phyloP scores from a whole-genome alignment of 805 yeast genomes.

The Candida michaelii region DNA sequence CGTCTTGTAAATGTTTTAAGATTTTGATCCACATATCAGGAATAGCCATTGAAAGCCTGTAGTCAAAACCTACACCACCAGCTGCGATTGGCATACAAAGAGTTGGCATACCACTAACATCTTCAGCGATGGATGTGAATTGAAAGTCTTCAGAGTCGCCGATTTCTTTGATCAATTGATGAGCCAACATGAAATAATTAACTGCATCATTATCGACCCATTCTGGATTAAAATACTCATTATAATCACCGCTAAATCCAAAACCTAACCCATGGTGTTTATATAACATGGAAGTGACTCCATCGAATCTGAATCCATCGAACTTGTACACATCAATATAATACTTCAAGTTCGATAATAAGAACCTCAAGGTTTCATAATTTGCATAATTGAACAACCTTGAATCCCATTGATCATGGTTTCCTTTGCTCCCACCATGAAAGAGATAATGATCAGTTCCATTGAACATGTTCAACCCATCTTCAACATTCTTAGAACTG shows the following conservation, averaged over 20 bases:
- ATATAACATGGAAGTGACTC: constrained; percentile 92
- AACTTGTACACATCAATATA: constrained; percentile 80
- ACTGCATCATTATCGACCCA: constrained; percentile 87
- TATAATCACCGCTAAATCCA: constrained; percentile 88
- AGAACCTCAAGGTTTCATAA: constrained; percentile 86
- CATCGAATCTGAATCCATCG: constrained; percentile 96
- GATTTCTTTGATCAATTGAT: constrained; percentile 63
- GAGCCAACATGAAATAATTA: constrained; percentile 87
- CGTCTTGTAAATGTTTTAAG: constrained; percentile 79
- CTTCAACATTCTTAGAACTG: constrained; percentile 90
- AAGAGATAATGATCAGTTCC: constrained; percentile 95
- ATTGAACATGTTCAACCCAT: constrained; percentile 89
- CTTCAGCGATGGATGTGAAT: constrained; percentile 87
- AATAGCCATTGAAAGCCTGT: constrained; percentile 92
- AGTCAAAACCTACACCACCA: constrained; percentile 95
- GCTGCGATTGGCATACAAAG: constrained; percentile 67
- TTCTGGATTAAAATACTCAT: constrained; percentile 79
- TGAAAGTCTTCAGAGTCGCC: constrained; percentile 36
- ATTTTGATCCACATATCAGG: constrained; percentile 99
- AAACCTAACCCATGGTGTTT: constrained; percentile 90
- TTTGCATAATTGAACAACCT: constrained; percentile 87
- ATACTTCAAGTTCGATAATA: constrained; percentile 79
- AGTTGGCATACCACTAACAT: constrained; percentile 97
- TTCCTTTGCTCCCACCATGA: constrained; percentile 88
- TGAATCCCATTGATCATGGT: constrained; percentile 95